Conservation (phyloP, 2,329 filamentous ascomycete genomes). For the Phoma sp. region DNA sequence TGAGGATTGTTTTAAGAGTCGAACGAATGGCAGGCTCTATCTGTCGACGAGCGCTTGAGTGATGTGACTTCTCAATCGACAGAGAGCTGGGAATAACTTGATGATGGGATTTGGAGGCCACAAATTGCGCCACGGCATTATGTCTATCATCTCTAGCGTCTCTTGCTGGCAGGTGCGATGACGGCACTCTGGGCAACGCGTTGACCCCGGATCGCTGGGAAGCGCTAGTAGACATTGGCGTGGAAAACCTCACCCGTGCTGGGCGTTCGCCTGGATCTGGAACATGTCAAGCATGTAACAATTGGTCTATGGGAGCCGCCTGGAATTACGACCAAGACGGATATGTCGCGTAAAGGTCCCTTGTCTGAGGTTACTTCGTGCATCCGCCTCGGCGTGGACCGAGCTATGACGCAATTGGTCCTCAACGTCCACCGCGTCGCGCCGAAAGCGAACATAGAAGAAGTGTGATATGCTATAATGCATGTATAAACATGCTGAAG, state of each 20-base stretch:
- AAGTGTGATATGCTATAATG: not conserved
- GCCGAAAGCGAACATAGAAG: not conserved
- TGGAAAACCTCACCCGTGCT: constrained; percentile 5
- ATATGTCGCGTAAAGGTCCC: not conserved
- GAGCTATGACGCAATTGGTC: constrained; percentile 9
- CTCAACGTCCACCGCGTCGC: not conserved
- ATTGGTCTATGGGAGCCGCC: not conserved
- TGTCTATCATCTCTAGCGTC: constrained; percentile 8
- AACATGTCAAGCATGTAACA: not conserved
- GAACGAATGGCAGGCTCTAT: constrained; percentile 18
- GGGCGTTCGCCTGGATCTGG: constrained; percentile 3
- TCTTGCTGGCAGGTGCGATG: constrained; percentile 22
- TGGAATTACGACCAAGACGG: not conserved
- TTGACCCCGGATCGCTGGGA: constrained; percentile 23
- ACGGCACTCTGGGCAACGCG: constrained; percentile 23
- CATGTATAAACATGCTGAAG: no score
- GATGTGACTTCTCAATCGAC: constrained; percentile 1
- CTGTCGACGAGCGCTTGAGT: constrained; percentile 8
- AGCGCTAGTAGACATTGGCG: constrained; percentile 11
- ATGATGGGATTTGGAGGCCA: not conserved
- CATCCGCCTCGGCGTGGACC: constrained; percentile 10
- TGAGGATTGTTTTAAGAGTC: constrained; percentile 4
- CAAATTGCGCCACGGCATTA: not conserved
- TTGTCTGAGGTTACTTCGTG: not conserved
- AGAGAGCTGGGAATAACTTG: not conserved